A percentile compares a stretch with the other conserved stretches of the same genome.
These are phyloP conservation scores for Neobulgaria alba DNA, from an alignment of 2,329 filamentous ascomycete genomes.

Conservation along the genomic window DNA sequence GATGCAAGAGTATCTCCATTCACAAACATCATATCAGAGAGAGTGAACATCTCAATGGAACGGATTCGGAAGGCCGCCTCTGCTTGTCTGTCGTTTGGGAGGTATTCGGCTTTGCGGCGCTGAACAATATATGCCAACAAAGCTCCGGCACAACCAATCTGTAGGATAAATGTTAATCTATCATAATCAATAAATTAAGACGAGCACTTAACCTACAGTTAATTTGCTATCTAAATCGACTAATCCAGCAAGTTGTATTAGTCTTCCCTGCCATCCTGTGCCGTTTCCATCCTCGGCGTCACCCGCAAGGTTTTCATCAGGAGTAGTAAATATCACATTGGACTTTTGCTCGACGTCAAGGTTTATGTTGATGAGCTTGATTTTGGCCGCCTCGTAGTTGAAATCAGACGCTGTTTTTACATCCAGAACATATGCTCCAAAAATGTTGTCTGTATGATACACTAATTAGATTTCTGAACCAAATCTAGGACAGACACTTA, in stretches of 20 bases:
- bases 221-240: constrained; percentile 67
- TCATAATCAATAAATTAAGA: not conserved
- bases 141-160: constrained; percentile 77
- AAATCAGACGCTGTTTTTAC: constrained; percentile 67
- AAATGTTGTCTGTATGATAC: constrained; percentile 28
- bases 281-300: constrained; percentile 21
- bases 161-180: constrained; percentile 5
- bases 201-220: constrained; percentile 42
- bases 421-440: constrained; percentile 47
- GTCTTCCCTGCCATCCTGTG: constrained; percentile 49
- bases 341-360: constrained; percentile 34
- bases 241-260: constrained; percentile 60
- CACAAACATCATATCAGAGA: constrained; percentile 63
- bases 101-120: constrained; percentile 51
- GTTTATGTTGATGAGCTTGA: constrained; percentile 53
- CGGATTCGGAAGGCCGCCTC: constrained; percentile 50
- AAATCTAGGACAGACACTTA: constrained; percentile 7
- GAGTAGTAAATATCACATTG: constrained; percentile 53
- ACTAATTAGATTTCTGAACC: not conserved
- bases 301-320: constrained; percentile 36
- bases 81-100: constrained; percentile 49
- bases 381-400: constrained; percentile 54
- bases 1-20: constrained; percentile 73
- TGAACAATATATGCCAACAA: constrained; percentile 72
- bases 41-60: constrained; percentile 65